Percentiles rank a stretch among this genome's conserved stretches.
Conservation (phyloP, 2,329 filamentous ascomycete genomes). For the Tolypocladium tundrense region DNA sequence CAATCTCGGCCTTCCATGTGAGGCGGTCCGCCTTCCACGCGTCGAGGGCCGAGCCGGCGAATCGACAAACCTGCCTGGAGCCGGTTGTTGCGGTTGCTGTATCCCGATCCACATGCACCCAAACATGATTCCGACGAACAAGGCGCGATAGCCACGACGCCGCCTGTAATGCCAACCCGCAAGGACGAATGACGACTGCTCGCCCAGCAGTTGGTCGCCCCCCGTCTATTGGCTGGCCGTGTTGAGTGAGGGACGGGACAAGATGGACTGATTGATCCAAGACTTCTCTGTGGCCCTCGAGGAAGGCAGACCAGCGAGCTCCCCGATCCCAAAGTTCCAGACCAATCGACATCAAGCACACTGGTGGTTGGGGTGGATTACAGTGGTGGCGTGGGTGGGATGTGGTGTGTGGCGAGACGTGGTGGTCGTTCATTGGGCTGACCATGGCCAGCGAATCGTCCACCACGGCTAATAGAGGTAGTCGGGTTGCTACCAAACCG, state of each 20-base stretch:
- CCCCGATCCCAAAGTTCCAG: constrained; percentile 4
- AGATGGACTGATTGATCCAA: neutral
- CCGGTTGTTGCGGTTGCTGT: neutral
- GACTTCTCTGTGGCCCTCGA: neutral
- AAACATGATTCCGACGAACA: neutral
- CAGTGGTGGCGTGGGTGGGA: constrained; percentile 12
- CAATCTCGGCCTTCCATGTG: constrained; percentile 11
- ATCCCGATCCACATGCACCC: neutral
- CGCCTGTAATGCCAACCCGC: neutral
- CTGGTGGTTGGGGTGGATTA: constrained; percentile 9
- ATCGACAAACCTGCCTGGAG: neutral
- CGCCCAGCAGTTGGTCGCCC: neutral
- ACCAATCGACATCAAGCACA: constrained; percentile 6
- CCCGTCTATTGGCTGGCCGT: neutral
- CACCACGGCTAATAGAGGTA: neutral
- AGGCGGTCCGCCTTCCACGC: constrained; percentile 15
- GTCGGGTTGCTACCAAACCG: neutral
- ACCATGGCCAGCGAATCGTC: constrained; percentile 1
- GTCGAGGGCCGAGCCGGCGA: constrained; percentile 11
- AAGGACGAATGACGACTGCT: neutral
- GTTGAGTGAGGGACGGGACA: neutral
- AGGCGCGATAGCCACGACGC: neutral
- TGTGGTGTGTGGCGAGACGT: constrained; percentile 23
- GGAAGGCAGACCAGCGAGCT: constrained; percentile 2
- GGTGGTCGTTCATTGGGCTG: constrained; percentile 23